These are phyloP conservation scores for Suhomyces guaymorum DNA, from an alignment of 1,139 yeast species.

Conservation along the genomic window DNA sequence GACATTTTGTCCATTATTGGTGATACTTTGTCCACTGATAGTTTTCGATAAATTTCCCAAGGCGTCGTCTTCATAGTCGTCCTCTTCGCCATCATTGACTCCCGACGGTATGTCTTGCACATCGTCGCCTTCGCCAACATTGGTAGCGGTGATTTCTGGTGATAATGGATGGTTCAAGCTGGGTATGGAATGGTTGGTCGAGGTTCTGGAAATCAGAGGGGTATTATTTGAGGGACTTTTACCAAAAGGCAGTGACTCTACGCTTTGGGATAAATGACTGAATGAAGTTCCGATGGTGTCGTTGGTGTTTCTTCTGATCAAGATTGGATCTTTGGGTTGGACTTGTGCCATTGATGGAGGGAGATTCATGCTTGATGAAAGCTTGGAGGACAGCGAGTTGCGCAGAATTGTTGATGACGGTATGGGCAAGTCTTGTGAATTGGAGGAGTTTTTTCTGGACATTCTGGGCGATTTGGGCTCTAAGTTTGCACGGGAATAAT, in stretches of 20 bases:
- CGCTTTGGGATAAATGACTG: slow-evolving; percentile 12
- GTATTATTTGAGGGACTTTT: slow-evolving; percentile 12
- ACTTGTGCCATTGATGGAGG: slow-evolving; percentile 73
- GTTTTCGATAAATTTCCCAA: slow-evolving; percentile 11
- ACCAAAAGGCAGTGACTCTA: slow-evolving; percentile 12
- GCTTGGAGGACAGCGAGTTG: slow-evolving; percentile 15
- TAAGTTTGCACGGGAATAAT: too few species aligned
- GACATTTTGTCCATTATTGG: too few species aligned
- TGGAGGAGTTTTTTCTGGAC: slow-evolving; percentile 34
- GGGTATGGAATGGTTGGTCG: slow-evolving; percentile 38
- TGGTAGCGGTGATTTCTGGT: slow-evolving; percentile 28
- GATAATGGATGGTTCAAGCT: slow-evolving; percentile 25
- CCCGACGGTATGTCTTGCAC: slow-evolving; percentile 7
- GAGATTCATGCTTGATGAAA: slow-evolving; percentile 25
- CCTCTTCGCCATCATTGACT: slow-evolving; percentile 15
- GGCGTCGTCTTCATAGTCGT: too few species aligned
- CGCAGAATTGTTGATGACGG: slow-evolving; percentile 16
- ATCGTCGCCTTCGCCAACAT: too few species aligned
- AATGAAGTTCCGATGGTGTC: slow-evolving; percentile 20
- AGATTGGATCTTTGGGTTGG: slow-evolving; percentile 69
- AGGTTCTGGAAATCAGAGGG: slow-evolving; percentile 28
- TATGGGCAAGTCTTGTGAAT: slow-evolving; percentile 8
- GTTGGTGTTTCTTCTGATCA: slow-evolving; percentile 46
- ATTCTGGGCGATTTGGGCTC: slow-evolving; percentile 36
- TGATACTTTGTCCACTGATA: slow-evolving; percentile 10